Evolutionary conservation across 2,329 filamentous ascomycete genomes (phyloP).

Genomic region (Alternaria arborescens): DNA sequence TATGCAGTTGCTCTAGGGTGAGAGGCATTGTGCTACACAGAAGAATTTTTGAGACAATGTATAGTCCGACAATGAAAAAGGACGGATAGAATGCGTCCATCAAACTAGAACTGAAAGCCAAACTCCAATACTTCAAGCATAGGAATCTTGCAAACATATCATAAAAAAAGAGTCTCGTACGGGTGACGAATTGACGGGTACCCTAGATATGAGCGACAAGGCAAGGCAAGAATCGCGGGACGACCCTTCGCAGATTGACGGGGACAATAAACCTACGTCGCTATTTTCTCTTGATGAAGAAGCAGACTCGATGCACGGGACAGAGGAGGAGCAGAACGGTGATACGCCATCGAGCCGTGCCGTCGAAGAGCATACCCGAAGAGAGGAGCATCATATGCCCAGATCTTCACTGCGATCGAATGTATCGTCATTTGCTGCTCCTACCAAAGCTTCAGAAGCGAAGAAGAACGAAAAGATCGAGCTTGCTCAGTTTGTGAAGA

Average conservation of each 20-base stretch:
- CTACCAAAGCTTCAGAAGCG: slow-evolving; percentile 11
- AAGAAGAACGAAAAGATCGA: slow-evolving; percentile 17
- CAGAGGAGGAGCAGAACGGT: not conserved
- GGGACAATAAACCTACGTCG: not conserved
- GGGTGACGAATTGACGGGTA: not conserved
- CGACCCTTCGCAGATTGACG: not conserved
- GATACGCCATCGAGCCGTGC: too few relatives aligned
- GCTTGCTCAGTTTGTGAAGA: not conserved
- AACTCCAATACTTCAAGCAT: not conserved
- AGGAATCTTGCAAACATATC: not conserved
- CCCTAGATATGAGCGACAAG: not conserved
- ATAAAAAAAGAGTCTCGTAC: not conserved
- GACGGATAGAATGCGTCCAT: not conserved
- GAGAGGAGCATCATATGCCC: not conserved
- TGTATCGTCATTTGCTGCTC: slow-evolving; percentile 4
- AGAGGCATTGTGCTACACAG: not conserved
- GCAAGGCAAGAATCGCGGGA: not conserved
- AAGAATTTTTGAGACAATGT: not conserved
- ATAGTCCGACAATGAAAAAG: not conserved
- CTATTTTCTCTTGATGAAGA: not conserved
- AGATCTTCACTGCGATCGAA: not conserved
- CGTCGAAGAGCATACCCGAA: not conserved
- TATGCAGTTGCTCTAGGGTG: too few relatives aligned
- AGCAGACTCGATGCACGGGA: not conserved
- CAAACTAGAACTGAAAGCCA: not conserved